Base-by-base conservation (phyloP, 164 flowering plant genomes). In the Tetrastigma voinierianum region DNA sequence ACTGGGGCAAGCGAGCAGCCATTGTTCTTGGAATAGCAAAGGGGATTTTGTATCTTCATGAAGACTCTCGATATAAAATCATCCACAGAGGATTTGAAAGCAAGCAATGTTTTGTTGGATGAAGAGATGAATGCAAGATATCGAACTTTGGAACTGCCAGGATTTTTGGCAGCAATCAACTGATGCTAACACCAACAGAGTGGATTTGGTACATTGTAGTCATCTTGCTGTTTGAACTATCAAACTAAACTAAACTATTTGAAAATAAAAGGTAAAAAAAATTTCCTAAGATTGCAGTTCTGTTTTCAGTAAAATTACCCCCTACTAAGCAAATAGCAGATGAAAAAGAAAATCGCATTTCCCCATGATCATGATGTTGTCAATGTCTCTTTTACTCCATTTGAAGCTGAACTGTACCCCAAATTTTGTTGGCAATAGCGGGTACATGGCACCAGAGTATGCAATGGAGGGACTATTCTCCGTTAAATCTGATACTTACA, bases 121-220 rank as follows among this genome's bases (percentile, higher is more conserved):
- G 51, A 58, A 14, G 76, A 81, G 1, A 71, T 81, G 85, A 76
- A 74, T 14, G 78, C 86, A 0, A 83, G 62, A 85, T 85, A 12
- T 77, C 89, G 53, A 81, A 84, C 52, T 84, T 84, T 59, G 85
- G 89, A 4, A 77, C 77, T 65, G 83, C 86, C 1, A 80, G 81
- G 57, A 71, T 72, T 11, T 78, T 78, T 47, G 73, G 67, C 16
- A 45, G 54, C 11, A 74, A 77, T 2, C 82, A 86, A 63, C 64
- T 16, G 64, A 72, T 49, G 87, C 66, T 21, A 83, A 70, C 46
- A 83, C 87, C 4, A 66, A 45, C 24, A 71, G 76, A 66, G 74
- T 79, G 9, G 74, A n/a, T n/a, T 77, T 0, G 86, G 84, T 46
- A 82, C 81, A 61, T 81, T 65, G 82, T 81, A 68, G 84, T 61